phyloP scores from a whole-genome alignment of 768 basidiomycete genomes.

The Lentinula sp. region DNA sequence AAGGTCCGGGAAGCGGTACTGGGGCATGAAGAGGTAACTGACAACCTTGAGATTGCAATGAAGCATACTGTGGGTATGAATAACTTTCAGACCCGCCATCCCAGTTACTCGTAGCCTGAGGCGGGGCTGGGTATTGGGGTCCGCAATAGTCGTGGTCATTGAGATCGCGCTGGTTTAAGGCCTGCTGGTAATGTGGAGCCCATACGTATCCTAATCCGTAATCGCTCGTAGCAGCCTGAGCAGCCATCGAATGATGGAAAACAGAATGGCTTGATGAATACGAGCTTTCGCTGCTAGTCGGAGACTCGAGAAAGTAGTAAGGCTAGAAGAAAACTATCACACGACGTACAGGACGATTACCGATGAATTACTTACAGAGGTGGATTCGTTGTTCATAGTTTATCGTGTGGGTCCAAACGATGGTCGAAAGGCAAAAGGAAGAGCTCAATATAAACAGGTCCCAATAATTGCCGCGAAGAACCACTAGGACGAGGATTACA shows the following conservation, averaged over 20 bases:
- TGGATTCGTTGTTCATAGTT: background rate
- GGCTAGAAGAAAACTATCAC: background rate
- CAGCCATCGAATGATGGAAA: background rate
- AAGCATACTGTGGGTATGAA: conserved; percentile 10
- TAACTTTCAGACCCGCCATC: conserved; percentile 21
- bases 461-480: background rate
- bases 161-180: background rate
- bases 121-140: background rate
- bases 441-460: background rate
- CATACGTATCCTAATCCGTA: background rate
- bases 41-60: background rate
- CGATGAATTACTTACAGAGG: background rate
- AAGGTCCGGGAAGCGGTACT: conserved; percentile 16
- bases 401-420: background rate
- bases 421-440: background rate
- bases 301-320: background rate
- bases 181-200: background rate
- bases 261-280: background rate
- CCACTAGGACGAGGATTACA: background rate
- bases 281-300: background rate
- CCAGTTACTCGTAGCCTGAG: background rate
- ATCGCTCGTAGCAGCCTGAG: background rate
- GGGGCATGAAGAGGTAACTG: conserved; percentile 22
- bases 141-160: background rate
- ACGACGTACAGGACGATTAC: background rate